Percentiles rank a stretch among this genome's conserved stretches.
Conservation (phyloP, 2,329 filamentous ascomycete genomes). For the Calonectria crousiana region DNA sequence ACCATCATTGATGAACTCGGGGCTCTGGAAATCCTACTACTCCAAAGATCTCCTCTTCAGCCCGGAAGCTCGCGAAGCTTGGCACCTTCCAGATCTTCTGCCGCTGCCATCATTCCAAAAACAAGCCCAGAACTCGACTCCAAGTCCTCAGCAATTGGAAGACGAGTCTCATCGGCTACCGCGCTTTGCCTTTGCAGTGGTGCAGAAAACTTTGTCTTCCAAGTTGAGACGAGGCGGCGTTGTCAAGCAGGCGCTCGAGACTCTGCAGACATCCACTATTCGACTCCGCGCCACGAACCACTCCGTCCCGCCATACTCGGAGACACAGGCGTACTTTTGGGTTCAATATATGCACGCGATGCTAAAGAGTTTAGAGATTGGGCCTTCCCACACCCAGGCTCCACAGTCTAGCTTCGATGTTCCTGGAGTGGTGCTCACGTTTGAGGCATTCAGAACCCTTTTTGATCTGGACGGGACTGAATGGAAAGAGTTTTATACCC, state of each 20-base stretch:
- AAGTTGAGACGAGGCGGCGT: constrained; percentile 39
- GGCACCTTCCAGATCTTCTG: constrained; percentile 47
- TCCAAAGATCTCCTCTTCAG: constrained; percentile 49
- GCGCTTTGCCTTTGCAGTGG: constrained; percentile 47
- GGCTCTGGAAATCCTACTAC: constrained; percentile 49
- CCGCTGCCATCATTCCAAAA: constrained; percentile 40
- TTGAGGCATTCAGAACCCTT: constrained; percentile 37
- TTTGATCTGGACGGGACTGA: constrained; percentile 40
- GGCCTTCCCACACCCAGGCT: background rate
- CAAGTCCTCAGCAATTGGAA: background rate
- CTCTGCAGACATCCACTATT: constrained; percentile 42
- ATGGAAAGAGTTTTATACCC: constrained; percentile 46
- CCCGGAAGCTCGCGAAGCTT: constrained; percentile 42
- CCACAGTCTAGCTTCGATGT: background rate
- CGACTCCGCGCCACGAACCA: constrained; percentile 31
- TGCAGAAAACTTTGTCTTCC: constrained; percentile 40
- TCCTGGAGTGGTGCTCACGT: constrained; percentile 20
- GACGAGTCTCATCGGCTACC: constrained; percentile 39
- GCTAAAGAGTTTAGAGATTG: constrained; percentile 27
- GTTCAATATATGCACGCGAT: constrained; percentile 43
- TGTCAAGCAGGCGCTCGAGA: constrained; percentile 42
- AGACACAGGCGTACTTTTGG: constrained; percentile 51
- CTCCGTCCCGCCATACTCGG: constrained; percentile 43
- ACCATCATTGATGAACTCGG: constrained; percentile 45
- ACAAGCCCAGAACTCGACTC: background rate